A percentile compares a stretch with the other conserved stretches of the same genome.
Evolutionary conservation across 2,329 filamentous ascomycete genomes (phyloP).

Genomic region (Pyrenophora tritici-repentis): DNA sequence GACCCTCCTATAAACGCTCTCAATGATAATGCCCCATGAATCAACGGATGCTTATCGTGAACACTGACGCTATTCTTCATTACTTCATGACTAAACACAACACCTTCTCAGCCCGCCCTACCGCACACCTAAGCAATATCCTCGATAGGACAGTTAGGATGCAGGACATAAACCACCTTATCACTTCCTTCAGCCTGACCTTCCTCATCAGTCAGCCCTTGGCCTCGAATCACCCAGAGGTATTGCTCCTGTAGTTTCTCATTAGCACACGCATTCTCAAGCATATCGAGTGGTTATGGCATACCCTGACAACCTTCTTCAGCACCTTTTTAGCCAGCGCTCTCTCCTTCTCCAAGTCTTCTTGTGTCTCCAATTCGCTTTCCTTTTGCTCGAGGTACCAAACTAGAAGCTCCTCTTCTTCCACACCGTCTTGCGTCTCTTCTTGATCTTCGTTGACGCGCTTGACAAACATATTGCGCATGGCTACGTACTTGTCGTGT

Average conservation of each 20-base stretch:
- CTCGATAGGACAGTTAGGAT: slow-evolving; percentile 91
- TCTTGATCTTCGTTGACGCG: slow-evolving; percentile 83
- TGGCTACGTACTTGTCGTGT: slow-evolving; percentile 91
- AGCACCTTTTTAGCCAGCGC: slow-evolving; percentile 80
- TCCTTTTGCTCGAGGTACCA: slow-evolving; percentile 96
- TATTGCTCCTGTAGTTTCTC: slow-evolving; percentile 58
- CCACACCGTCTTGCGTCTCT: slow-evolving; percentile 77
- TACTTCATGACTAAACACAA: not conserved
- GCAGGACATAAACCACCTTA: slow-evolving; percentile 79
- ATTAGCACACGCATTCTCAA: slow-evolving; percentile 22
- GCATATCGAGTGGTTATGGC: slow-evolving; percentile 28
- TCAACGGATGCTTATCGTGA: not conserved
- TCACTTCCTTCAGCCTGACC: slow-evolving; percentile 57
- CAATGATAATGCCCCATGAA: too few species aligned
- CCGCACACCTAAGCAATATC: slow-evolving; percentile 41
- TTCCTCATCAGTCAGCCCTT: slow-evolving; percentile 81
- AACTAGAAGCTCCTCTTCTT: slow-evolving; percentile 76
- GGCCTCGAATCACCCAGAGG: slow-evolving; percentile 70
- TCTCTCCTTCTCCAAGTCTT: slow-evolving; percentile 78
- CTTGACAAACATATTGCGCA: slow-evolving; percentile 83
- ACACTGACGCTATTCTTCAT: not conserved
- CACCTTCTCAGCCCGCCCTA: too few species aligned
- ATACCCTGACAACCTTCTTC: slow-evolving; percentile 93
- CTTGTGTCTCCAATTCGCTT: slow-evolving; percentile 76
- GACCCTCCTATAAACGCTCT: too few species aligned